phyloP scores from a whole-genome alignment of 805 yeast species.

The Metschnikowia reukaufii region DNA sequence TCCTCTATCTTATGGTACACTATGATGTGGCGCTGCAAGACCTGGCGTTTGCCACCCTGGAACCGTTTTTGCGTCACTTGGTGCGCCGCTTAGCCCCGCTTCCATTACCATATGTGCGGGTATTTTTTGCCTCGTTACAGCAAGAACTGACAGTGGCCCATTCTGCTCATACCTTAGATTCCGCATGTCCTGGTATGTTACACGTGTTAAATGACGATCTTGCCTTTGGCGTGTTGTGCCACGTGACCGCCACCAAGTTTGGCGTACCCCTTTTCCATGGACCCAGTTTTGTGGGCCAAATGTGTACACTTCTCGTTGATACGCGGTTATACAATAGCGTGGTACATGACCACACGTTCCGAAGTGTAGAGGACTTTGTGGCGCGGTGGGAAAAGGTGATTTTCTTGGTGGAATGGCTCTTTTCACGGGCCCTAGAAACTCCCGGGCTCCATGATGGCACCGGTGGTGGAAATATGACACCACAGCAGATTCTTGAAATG shows the following conservation, averaged over 20 bases:
- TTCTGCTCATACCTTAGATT: not conserved
- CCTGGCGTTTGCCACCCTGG: not conserved
- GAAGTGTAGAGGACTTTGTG: constrained; percentile 20
- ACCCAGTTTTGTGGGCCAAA: not conserved
- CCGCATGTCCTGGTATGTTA: not conserved
- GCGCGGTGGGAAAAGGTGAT: constrained; percentile 28
- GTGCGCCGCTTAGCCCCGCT: constrained; percentile 1
- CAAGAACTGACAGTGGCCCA: not conserved
- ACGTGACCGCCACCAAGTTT: not conserved
- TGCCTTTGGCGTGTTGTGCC: constrained; percentile 1
- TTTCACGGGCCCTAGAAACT: constrained; percentile 14
- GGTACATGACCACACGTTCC: constrained; percentile 9
- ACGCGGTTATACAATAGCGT: constrained; percentile 8
- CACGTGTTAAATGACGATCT: not conserved
- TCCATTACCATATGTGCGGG: constrained; percentile 3
- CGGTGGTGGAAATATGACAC: not conserved
- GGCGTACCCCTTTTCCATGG: not conserved
- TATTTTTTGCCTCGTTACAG: constrained; percentile 1
- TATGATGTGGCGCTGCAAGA: not conserved
- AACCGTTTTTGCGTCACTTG: not conserved
- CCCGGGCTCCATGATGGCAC: not conserved
- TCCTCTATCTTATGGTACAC: constrained; percentile 6
- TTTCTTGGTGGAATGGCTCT: constrained; percentile 27
- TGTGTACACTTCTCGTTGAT: constrained; percentile 3
- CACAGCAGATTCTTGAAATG: not conserved